Evolutionary conservation across 75 land plant species (phyloP).

Genomic region (Chamaecyparis obtusa): DNA sequence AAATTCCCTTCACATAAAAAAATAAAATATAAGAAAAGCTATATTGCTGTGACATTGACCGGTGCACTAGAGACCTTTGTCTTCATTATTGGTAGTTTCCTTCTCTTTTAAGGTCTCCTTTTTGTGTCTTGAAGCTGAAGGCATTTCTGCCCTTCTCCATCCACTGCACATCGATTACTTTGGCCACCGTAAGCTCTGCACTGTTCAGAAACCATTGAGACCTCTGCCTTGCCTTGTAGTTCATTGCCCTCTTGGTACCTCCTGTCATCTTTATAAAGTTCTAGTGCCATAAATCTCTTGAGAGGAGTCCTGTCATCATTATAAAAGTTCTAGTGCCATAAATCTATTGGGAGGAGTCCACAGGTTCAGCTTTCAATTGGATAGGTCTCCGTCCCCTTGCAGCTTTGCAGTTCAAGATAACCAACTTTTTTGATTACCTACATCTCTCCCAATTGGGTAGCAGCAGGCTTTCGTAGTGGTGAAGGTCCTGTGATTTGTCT

Average conservation of each 20-base stretch:
- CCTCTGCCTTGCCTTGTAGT: neutral
- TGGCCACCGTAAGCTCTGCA: neutral
- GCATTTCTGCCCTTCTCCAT: conserved; percentile 2
- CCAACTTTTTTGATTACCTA: neutral
- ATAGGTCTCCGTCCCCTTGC: neutral
- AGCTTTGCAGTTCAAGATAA: neutral
- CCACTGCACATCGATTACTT: neutral
- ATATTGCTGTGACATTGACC: neutral
- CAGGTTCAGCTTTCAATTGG: neutral
- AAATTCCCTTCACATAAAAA: neutral
- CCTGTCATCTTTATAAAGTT: neutral
- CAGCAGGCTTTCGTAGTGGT: neutral
- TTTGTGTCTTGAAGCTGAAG: neutral
- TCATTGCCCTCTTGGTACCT: neutral
- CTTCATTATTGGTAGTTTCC: neutral
- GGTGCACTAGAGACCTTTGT: neutral
- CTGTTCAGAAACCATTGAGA: neutral
- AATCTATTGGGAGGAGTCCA: no score
- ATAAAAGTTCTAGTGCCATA: no score
- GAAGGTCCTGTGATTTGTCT: neutral
- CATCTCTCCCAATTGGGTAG: neutral
- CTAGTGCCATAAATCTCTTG: neutral
- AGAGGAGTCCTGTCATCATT: no score
- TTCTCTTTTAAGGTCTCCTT: neutral
- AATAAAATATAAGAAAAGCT: neutral